Percentiles rank a stretch among this genome's conserved stretches.
phyloP scores from a whole-genome alignment of 441 rosid genomes.

The Codiaeum variegatum region DNA sequence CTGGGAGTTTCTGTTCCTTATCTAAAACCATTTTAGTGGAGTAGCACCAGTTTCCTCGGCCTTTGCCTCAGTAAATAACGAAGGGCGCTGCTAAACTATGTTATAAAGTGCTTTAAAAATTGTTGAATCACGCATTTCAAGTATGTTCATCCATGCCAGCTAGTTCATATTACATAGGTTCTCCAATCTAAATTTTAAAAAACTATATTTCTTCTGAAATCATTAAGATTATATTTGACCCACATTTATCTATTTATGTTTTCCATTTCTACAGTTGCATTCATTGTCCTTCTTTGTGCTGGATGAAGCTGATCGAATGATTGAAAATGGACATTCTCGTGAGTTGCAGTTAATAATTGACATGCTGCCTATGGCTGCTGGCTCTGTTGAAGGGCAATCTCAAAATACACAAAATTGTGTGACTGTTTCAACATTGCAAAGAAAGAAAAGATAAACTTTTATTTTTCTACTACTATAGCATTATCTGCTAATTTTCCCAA shows the following conservation, averaged over 20 bases:
- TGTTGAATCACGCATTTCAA: neutral
- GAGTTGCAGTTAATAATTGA: conserved; percentile 96
- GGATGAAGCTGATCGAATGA: conserved; percentile 99
- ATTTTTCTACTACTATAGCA: conserved; percentile 94
- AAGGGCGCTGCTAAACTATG: neutral
- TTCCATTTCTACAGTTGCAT: conserved; percentile 61
- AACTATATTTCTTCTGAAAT: neutral
- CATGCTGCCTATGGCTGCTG: conserved; percentile 63
- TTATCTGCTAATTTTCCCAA: conserved; percentile 88
- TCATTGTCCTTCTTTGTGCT: conserved; percentile 89
- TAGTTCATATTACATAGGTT: neutral
- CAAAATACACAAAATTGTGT: conserved; percentile 48
- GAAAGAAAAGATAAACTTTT: conserved; percentile 90
- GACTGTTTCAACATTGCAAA: conserved; percentile 54
- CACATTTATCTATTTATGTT: neutral
- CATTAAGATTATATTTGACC: neutral
- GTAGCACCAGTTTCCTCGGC: neutral
- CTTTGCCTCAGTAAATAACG: neutral
- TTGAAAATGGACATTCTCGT: conserved; percentile 88
- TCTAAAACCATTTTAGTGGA: neutral
- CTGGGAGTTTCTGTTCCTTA: neutral
- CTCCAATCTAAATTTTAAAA: conserved; percentile 1
- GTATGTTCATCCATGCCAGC: neutral
- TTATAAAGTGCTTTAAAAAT: neutral
- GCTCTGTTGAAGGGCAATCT: conserved; percentile 40